A percentile compares a stretch with the other conserved stretches of the same genome.
Conservation (phyloP, 352 stramenopile species). For the Hyaloperonospora brassicae region DNA sequence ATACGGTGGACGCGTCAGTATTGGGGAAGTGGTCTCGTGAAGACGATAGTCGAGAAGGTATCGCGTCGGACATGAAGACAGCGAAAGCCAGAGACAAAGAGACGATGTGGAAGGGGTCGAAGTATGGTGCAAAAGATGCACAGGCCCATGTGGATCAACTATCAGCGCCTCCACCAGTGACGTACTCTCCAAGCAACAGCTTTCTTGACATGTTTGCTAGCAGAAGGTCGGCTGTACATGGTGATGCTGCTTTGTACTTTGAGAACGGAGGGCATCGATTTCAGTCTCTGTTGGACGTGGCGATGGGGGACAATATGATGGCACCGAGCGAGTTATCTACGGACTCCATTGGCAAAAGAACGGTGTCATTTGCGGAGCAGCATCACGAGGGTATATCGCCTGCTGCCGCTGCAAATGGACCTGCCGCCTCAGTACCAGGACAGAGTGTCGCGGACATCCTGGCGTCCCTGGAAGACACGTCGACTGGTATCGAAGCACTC, state of each 20-base stretch:
- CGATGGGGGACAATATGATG: neutral
- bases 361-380: constrained; percentile 10
- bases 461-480: constrained; percentile 14
- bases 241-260: too few relatives aligned
- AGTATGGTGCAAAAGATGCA: constrained; percentile 26
- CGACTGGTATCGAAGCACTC: neutral
- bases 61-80: constrained; percentile 24
- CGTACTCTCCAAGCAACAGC: constrained; percentile 10
- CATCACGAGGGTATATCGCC: too few relatives aligned
- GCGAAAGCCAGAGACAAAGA: constrained; percentile 20
- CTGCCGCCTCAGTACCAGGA: constrained; percentile 14
- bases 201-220: too few relatives aligned
- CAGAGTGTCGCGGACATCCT: constrained; percentile 22
- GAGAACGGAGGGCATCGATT: too few relatives aligned
- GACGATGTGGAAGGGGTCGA: constrained; percentile 35
- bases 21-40: constrained; percentile 22
- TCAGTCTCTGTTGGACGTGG: too few relatives aligned
- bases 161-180: constrained; percentile 5
- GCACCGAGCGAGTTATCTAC: constrained; percentile 14
- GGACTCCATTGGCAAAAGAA: constrained; percentile 4
- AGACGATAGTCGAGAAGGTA: constrained; percentile 20
- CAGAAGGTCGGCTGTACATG: too few relatives aligned
- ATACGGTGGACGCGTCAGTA: constrained; percentile 13
- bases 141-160: constrained; percentile 13
- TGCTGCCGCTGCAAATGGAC: too few relatives aligned